phyloP scores from a whole-genome alignment of 2,329 filamentous ascomycete species.

The Emergomyces africanus region DNA sequence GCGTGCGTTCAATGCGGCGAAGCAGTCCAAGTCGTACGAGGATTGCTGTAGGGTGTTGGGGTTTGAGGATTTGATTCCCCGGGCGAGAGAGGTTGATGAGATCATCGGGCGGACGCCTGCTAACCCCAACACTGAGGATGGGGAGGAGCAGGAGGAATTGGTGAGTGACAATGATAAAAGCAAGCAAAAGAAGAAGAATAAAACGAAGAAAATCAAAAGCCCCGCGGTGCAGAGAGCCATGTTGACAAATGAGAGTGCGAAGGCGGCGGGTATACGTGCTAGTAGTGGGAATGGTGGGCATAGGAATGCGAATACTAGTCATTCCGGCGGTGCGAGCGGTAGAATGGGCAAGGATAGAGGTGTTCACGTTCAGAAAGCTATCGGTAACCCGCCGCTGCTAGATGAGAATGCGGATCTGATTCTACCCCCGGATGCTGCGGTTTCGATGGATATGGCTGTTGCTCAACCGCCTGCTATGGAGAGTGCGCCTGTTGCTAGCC shows the following conservation, averaged over 20 bases:
- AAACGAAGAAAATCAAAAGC: slow-evolving; percentile 1
- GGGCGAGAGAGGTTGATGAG: slow-evolving; percentile 54
- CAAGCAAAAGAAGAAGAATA: too few species aligned
- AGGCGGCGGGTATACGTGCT: slow-evolving; percentile 4
- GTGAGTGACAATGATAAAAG: neutral
- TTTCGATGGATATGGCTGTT: neutral
- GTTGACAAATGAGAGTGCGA: slow-evolving; percentile 7
- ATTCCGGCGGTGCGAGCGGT: neutral
- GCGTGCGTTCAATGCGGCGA: slow-evolving; percentile 48
- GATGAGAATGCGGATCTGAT: neutral
- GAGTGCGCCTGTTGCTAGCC: neutral
- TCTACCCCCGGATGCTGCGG: neutral
- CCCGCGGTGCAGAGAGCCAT: slow-evolving; percentile 8
- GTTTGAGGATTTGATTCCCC: slow-evolving; percentile 49
- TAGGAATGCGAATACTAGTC: neutral
- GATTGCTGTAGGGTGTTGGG: slow-evolving; percentile 54
- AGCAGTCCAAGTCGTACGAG: slow-evolving; percentile 55
- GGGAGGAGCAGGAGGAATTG: neutral
- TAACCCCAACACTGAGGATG: neutral
- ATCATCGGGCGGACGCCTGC: slow-evolving; percentile 33
- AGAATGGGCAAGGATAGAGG: neutral
- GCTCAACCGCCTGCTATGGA: neutral
- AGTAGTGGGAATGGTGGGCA: neutral
- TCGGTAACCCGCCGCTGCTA: neutral
- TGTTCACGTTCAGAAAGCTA: neutral